phyloP scores from a whole-genome alignment of 2,329 filamentous ascomycete species.

The Fusarium cicatricum region DNA sequence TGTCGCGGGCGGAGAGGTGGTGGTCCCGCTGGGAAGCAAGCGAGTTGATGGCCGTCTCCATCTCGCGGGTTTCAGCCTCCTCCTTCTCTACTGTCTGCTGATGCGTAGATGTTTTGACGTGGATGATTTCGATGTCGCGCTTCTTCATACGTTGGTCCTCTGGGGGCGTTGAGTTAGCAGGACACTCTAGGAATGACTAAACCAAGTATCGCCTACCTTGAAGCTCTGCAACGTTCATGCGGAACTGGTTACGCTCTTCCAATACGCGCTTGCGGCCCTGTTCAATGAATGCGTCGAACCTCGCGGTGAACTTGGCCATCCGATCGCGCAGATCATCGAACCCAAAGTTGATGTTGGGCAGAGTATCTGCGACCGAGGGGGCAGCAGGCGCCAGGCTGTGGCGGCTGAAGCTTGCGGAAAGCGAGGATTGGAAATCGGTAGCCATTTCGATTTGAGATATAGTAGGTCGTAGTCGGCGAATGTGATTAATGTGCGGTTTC shows the following conservation, averaged over 20 bases:
- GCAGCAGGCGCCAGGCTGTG: constrained; percentile 65
- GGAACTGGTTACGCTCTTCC: constrained; percentile 94
- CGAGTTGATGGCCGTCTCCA: constrained; percentile 68
- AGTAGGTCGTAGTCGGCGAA: not conserved
- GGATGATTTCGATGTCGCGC: constrained; percentile 84
- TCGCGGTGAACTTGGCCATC: constrained; percentile 90
- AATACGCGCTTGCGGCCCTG: constrained; percentile 87
- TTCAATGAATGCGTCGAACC: constrained; percentile 95
- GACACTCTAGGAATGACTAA: not conserved
- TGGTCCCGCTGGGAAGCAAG: constrained; percentile 68
- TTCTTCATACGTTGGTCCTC: constrained; percentile 93
- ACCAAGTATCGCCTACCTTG: constrained; percentile 71
- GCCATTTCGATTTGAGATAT: constrained; percentile 52
- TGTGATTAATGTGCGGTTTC: not conserved
- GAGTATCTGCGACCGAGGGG: constrained; percentile 76
- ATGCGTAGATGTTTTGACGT: constrained; percentile 74
- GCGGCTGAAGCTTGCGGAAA: constrained; percentile 69
- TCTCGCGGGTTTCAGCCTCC: constrained; percentile 78
- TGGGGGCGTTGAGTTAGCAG: constrained; percentile 48
- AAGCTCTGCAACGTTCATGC: constrained; percentile 86
- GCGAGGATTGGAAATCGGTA: constrained; percentile 72
- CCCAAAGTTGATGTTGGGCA: constrained; percentile 92
- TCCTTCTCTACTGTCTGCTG: constrained; percentile 80
- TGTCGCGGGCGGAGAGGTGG: constrained; percentile 65
- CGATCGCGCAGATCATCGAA: constrained; percentile 95